Evolutionary conservation across 1,284 basidiomycete species (phyloP).

Genomic region (Moesziomyces parantarcticus): DNA sequence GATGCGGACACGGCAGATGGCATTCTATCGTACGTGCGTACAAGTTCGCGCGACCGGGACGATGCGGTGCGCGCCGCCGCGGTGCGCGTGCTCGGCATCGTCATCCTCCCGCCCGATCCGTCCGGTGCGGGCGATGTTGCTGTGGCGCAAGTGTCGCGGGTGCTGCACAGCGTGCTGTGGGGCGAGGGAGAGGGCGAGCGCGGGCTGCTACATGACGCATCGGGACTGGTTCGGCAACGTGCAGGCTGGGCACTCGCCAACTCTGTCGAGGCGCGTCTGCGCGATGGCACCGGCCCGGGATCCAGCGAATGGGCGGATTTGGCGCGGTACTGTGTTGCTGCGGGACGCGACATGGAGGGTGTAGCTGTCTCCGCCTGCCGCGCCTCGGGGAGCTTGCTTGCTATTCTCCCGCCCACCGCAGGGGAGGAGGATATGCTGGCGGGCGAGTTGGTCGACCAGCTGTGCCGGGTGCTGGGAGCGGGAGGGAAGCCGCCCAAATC

Average conservation of each 20-base stretch:
- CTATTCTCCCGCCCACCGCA: conserved; percentile 1
- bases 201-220: conserved; percentile 20
- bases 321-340: conserved; percentile 29
- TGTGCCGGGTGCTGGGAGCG: conserved; percentile 23
- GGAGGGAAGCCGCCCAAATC: conserved; percentile 38
- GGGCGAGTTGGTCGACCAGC: conserved; percentile 14
- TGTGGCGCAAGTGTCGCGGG: background rate
- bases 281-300: background rate
- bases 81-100: conserved; percentile 32
- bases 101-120: conserved; percentile 25
- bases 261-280: conserved; percentile 18
- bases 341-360: conserved; percentile 31
- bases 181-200: background rate
- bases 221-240: conserved; percentile 38
- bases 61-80: conserved; percentile 37
- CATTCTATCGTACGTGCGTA: conserved; percentile 16
- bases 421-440: conserved; percentile 4
- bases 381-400: conserved; percentile 23
- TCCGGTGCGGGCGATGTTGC: background rate
- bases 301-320: conserved; percentile 7
- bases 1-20: background rate
- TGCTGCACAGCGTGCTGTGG: conserved; percentile 9
- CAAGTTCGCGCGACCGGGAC: conserved; percentile 7
- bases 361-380: conserved; percentile 36
- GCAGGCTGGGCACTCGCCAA: conserved; percentile 38